Conservation (phyloP, 2,329 filamentous ascomycete species). For the Nannizziopsis barbatae region DNA sequence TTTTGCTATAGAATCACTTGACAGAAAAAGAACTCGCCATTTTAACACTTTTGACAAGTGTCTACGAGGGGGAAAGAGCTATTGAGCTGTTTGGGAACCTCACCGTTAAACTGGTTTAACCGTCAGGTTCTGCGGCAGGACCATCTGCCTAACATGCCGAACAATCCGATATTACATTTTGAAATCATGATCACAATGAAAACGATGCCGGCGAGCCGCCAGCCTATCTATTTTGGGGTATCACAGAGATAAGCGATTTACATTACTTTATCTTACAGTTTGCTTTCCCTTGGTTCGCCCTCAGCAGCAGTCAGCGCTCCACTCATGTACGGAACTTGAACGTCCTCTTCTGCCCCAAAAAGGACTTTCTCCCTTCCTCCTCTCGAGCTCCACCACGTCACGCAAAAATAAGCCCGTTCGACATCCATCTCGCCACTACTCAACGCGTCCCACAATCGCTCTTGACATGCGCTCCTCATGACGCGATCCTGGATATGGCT, state of each 20-base stretch:
- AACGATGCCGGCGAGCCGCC: neutral
- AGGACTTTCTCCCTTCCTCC: conserved; percentile 49
- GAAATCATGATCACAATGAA: neutral
- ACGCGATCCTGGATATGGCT: conserved; percentile 50
- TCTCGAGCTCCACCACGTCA: conserved; percentile 72
- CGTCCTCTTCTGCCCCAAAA: conserved; percentile 31
- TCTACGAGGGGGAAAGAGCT: no score
- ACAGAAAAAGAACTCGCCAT: no score
- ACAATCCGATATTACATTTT: no score
- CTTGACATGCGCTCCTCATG: conserved; percentile 55
- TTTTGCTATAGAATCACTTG: no score
- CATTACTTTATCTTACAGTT: conserved; percentile 32
- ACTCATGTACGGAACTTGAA: conserved; percentile 42
- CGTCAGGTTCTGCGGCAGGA: no score
- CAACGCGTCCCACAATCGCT: conserved; percentile 68
- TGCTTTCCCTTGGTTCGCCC: conserved; percentile 28
- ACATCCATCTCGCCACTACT: conserved; percentile 80
- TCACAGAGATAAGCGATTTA: neutral
- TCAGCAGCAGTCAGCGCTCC: conserved; percentile 38
- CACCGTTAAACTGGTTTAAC: no score
- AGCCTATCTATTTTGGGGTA: neutral
- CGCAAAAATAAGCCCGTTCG: conserved; percentile 64
- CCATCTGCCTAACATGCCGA: no score
- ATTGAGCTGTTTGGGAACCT: no score
- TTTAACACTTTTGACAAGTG: no score